Evolutionary conservation across 768 basidiomycete genomes (phyloP).

Genomic region (Podaxis mareebaensis): DNA sequence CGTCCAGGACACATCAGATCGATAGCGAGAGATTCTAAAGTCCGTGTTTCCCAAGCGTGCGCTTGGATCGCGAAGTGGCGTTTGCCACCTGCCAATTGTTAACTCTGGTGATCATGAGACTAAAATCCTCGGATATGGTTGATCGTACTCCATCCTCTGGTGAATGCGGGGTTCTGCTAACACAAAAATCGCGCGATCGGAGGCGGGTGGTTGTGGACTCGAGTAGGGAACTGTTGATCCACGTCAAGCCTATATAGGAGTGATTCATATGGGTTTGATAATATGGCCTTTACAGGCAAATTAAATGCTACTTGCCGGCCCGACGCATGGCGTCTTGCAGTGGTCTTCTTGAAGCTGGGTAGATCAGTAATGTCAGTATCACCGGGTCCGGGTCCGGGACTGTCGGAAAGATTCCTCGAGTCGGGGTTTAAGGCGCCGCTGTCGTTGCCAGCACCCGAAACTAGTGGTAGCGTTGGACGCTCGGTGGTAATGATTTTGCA

Average conservation of each 20-base stretch:
- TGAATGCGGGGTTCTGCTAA: background rate
- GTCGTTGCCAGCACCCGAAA: background rate
- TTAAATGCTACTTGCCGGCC: background rate
- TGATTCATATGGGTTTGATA: background rate
- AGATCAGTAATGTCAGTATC: background rate
- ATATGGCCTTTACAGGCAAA: background rate
- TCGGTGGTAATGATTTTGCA: no score
- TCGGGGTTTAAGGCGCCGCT: background rate
- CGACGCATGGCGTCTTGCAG: background rate
- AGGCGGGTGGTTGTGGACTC: constrained; percentile 8
- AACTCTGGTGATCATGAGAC: background rate
- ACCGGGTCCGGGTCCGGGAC: no score
- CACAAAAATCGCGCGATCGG: background rate
- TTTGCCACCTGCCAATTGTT: background rate
- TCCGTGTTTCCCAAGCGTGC: background rate
- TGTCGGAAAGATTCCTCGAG: no score
- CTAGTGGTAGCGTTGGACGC: no score
- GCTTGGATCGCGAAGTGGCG: constrained; percentile 1
- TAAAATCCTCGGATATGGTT: constrained; percentile 9
- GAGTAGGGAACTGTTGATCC: constrained; percentile 13
- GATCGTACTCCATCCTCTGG: background rate
- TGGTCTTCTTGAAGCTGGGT: background rate
- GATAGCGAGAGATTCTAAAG: background rate
- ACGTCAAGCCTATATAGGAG: background rate
- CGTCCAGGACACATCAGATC: background rate